A percentile compares a stretch with the other conserved stretches of the same genome.
Evolutionary conservation across 306 rosid genomes (phyloP).

Genomic region (Vigna unguiculata): DNA sequence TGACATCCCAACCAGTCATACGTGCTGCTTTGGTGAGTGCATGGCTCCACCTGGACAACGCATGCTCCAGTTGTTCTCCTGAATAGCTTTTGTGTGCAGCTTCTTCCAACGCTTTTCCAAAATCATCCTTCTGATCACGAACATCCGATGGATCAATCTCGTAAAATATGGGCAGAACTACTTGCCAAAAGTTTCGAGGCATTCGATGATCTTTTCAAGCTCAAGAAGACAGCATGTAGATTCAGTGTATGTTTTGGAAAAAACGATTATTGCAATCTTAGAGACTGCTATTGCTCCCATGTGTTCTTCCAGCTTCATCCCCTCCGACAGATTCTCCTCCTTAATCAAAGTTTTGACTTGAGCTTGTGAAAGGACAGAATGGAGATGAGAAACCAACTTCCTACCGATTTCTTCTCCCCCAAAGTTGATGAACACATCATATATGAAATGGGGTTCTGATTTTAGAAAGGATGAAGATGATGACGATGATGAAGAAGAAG

Average conservation of each 20-base stretch:
- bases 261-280: background rate
- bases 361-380: background rate
- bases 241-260: background rate
- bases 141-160: background rate
- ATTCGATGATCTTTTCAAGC: background rate
- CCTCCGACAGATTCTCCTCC: background rate
- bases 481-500: background rate
- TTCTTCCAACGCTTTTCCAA: background rate
- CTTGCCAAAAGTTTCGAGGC: background rate
- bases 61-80: no score
- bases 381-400: background rate
- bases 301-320: background rate
- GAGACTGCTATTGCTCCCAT: constrained; percentile 29
- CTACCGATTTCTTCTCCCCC: constrained; percentile 15
- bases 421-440: constrained; percentile 43
- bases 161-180: constrained; percentile 9
- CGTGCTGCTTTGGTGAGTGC: background rate
- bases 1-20: background rate
- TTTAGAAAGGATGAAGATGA: background rate
- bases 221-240: constrained; percentile 39
- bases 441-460: background rate
- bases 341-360: constrained; percentile 2
- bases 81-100: no score
- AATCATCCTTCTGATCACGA: background rate
- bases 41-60: background rate